Evolutionary conservation across 352 stramenopile species (phyloP).

Genomic region (Globisporangium cylindrosporum): DNA sequence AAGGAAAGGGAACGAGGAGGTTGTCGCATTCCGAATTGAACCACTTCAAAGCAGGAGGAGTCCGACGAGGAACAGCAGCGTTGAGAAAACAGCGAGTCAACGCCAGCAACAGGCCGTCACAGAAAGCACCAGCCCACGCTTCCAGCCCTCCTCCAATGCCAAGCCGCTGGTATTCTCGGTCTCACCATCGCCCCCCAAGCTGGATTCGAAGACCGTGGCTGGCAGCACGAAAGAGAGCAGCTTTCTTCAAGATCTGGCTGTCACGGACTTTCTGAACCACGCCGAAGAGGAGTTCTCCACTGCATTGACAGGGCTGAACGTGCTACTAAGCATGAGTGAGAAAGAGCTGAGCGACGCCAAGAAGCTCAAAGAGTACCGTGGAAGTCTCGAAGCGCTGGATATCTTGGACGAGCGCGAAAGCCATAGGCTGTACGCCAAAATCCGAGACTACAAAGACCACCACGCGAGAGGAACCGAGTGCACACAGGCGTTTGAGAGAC

Average conservation of each 20-base stretch:
- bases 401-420: conserved; percentile 71
- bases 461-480: conserved; percentile 33
- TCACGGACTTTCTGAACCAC: conserved; percentile 69
- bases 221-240: conserved; percentile 32
- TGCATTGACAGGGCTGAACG: conserved; percentile 67
- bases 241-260: conserved; percentile 64
- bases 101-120: neutral
- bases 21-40: conserved; percentile 24
- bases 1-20: conserved; percentile 7
- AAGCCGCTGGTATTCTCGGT: neutral
- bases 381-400: conserved; percentile 60
- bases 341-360: conserved; percentile 43
- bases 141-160: neutral
- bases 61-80: conserved; percentile 1
- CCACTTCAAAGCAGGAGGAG: conserved; percentile 9
- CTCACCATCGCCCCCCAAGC: neutral
- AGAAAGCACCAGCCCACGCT: neutral
- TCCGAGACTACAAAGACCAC: conserved; percentile 24
- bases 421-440: conserved; percentile 39
- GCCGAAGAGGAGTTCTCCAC: conserved; percentile 78
- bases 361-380: conserved; percentile 61
- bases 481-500: conserved; percentile 40
- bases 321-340: conserved; percentile 72
- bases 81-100: conserved; percentile 6
- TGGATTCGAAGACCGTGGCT: neutral